Conservation (phyloP, 2,329 filamentous ascomycete genomes). For the Graphium sp. region DNA sequence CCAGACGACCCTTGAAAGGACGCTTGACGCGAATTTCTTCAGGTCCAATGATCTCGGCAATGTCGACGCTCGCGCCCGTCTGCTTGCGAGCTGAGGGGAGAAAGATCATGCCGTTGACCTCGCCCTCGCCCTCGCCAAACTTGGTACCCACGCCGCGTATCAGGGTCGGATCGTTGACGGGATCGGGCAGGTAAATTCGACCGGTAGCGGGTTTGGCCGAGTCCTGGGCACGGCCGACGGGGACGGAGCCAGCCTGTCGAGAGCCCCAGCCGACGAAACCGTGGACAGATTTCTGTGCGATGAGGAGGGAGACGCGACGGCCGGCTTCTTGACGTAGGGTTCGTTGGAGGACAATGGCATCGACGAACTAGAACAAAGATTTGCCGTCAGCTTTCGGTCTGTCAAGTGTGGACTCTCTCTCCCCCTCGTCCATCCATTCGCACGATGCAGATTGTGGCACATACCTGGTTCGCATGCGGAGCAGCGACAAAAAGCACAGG, state of each 20-base stretch:
- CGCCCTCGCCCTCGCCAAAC: slow-evolving; percentile 56
- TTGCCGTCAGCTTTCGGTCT: too few relatives aligned
- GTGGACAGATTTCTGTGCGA: slow-evolving; percentile 89
- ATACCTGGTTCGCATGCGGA: slow-evolving; percentile 86
- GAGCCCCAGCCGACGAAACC: slow-evolving; percentile 85
- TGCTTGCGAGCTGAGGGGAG: slow-evolving; percentile 68
- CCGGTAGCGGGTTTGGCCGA: slow-evolving; percentile 65
- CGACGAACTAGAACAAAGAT: slow-evolving; percentile 78
- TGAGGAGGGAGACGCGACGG: slow-evolving; percentile 79
- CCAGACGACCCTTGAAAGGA: slow-evolving; percentile 60
- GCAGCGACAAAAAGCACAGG: slow-evolving; percentile 92
- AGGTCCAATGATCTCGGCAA: slow-evolving; percentile 62
- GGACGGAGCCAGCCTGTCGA: slow-evolving; percentile 70
- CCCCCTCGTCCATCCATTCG: too few relatives aligned
- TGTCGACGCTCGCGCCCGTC: slow-evolving; percentile 65
- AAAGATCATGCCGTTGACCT: slow-evolving; percentile 70
- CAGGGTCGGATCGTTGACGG: slow-evolving; percentile 66
- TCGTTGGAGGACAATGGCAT: slow-evolving; percentile 84
- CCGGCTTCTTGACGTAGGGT: slow-evolving; percentile 74
- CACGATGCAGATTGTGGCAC: slow-evolving; percentile 10
- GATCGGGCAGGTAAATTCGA: slow-evolving; percentile 76
- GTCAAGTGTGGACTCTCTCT: too few relatives aligned
- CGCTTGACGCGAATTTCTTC: slow-evolving; percentile 79
- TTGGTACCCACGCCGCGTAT: slow-evolving; percentile 66
- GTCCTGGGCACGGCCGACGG: slow-evolving; percentile 87